Percentiles rank a stretch among this genome's conserved stretches.
Conservation (phyloP, 345 rosid species). For the Clarkia xantiana region DNA sequence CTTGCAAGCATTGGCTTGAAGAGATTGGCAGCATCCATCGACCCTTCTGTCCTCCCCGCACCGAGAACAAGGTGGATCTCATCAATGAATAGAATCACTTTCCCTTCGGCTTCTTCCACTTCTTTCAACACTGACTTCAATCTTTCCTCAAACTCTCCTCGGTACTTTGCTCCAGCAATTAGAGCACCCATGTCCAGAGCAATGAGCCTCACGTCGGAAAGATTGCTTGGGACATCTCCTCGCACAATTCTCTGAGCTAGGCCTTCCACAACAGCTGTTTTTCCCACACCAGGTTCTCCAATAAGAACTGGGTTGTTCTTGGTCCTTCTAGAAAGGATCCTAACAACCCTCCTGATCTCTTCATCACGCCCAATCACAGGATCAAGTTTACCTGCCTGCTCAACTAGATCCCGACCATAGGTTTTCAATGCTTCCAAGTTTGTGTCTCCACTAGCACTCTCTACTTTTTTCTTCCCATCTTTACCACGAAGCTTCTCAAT, state of each 20-base stretch:
- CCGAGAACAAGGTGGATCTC: constrained; percentile 94
- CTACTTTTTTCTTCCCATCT: constrained; percentile 63
- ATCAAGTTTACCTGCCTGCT: constrained; percentile 87
- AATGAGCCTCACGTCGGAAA: constrained; percentile 68
- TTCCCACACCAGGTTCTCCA: constrained; percentile 93
- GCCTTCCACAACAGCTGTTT: constrained; percentile 94
- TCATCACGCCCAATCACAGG: constrained; percentile 89
- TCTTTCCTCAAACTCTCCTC: constrained; percentile 87
- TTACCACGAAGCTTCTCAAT: constrained; percentile 82
- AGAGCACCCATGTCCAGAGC: constrained; percentile 86
- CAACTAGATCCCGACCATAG: constrained; percentile 82
- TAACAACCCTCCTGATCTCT: constrained; percentile 65
- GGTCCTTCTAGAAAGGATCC: constrained; percentile 79
- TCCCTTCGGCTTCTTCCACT: constrained; percentile 90
- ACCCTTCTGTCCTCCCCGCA: constrained; percentile 83
- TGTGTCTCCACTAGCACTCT: constrained; percentile 75
- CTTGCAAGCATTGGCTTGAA: constrained; percentile 94
- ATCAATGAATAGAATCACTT: constrained; percentile 84
- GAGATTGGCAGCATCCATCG: constrained; percentile 96
- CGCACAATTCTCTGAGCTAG: constrained; percentile 79
- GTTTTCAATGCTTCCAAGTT: constrained; percentile 75
- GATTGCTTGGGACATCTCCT: constrained; percentile 84
- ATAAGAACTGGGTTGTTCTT: constrained; percentile 91
- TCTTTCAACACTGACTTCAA: constrained; percentile 77
- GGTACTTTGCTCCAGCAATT: constrained; percentile 72